Percentiles rank a stretch among this genome's conserved stretches.
phyloP scores from a whole-genome alignment of 768 basidiomycete genomes.

The Mycena leptocephala region DNA sequence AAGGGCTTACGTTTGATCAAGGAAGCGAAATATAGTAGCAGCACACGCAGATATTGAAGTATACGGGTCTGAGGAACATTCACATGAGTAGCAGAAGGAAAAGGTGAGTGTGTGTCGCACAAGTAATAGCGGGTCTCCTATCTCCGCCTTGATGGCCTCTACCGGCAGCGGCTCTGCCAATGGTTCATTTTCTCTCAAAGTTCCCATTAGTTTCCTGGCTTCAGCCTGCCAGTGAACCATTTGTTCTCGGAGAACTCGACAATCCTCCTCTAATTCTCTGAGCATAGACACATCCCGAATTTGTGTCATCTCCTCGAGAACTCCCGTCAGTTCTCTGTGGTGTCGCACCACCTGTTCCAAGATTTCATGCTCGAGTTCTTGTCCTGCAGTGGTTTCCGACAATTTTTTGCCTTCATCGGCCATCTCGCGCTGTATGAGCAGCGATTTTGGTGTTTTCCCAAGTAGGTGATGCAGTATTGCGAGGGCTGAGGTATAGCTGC shows the following conservation, averaged over 20 bases:
- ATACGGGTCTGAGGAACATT: no score
- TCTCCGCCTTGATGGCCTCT: no score
- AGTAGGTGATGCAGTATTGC: conserved; percentile 54
- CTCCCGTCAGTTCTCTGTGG: not conserved
- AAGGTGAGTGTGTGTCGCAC: no score
- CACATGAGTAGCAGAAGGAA: no score
- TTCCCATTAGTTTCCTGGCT: not conserved
- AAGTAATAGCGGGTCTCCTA: no score
- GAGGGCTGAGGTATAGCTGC: conserved; percentile 53
- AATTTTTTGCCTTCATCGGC: conserved; percentile 36
- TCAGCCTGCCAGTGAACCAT: not conserved
- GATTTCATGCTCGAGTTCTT: not conserved
- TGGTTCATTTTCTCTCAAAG: not conserved
- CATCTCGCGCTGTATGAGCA: conserved; percentile 45
- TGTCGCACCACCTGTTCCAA: not conserved
- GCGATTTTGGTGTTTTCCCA: conserved; percentile 2
- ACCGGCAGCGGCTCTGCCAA: no score
- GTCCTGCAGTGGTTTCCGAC: conserved; percentile 1
- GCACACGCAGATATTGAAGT: no score
- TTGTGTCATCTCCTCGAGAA: not conserved
- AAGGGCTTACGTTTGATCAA: no score
- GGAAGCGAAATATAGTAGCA: no score
- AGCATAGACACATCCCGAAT: not conserved
- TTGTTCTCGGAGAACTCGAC: not conserved
- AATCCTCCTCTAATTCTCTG: conserved; percentile 3